phyloP scores from a whole-genome alignment of 2,329 filamentous ascomycete genomes.

The Colletotrichum orchidophilum region DNA sequence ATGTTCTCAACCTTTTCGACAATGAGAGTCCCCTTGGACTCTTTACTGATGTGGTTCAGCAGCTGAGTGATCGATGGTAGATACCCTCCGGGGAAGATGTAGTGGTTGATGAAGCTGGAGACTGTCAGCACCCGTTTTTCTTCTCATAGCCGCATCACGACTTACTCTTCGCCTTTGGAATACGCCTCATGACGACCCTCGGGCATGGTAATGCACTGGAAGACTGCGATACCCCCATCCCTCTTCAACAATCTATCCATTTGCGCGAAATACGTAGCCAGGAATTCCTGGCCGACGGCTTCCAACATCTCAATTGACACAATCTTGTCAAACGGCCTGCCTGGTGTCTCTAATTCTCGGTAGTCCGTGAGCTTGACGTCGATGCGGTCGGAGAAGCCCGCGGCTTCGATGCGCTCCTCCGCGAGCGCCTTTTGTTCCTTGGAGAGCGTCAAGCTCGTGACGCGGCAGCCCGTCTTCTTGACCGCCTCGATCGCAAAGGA shows the following conservation, averaged over 20 bases:
- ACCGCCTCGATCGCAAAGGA: slow-evolving; percentile 78
- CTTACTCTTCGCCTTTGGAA: slow-evolving; percentile 70
- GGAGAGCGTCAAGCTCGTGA: slow-evolving; percentile 75
- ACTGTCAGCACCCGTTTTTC: slow-evolving; percentile 7
- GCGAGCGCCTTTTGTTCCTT: slow-evolving; percentile 75
- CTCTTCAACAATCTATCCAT: slow-evolving; percentile 72
- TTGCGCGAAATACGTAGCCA: slow-evolving; percentile 73
- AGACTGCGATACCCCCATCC: slow-evolving; percentile 72
- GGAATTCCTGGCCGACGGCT: slow-evolving; percentile 74
- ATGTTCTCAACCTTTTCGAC: slow-evolving; percentile 77
- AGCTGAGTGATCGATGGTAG: slow-evolving; percentile 68
- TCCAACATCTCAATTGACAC: slow-evolving; percentile 84
- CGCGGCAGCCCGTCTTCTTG: slow-evolving; percentile 70
- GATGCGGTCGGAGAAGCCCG: slow-evolving; percentile 68
- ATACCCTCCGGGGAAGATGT: slow-evolving; percentile 84
- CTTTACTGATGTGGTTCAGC: slow-evolving; percentile 66
- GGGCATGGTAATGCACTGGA: slow-evolving; percentile 83
- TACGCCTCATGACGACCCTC: slow-evolving; percentile 74
- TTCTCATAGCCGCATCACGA: slow-evolving; percentile 5
- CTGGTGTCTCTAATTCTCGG: slow-evolving; percentile 65
- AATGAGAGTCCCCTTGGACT: slow-evolving; percentile 69
- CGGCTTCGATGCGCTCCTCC: slow-evolving; percentile 69
- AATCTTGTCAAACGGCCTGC: slow-evolving; percentile 72
- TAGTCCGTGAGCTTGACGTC: slow-evolving; percentile 76
- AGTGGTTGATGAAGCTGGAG: slow-evolving; percentile 73